Base-by-base conservation (phyloP, 371 early-diverging fungal genomes). In the Mucor piriformis region DNA sequence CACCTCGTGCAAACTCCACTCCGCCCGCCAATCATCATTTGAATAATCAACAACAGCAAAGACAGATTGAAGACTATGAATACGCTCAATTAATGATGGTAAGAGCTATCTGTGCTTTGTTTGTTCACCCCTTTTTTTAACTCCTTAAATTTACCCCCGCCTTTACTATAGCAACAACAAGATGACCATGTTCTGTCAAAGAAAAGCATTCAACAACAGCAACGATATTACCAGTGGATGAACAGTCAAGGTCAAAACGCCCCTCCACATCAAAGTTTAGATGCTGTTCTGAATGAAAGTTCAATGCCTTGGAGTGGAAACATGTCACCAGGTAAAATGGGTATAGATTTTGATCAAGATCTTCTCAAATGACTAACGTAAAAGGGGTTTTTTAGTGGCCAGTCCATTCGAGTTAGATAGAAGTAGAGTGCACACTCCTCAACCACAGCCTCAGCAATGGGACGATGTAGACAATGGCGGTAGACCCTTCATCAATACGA, bases 1-100 rank as follows among this genome's bases (percentile, higher is more conserved):
- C 73, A 50, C 73, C 69, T 49, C 63, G 76, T 50, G 70, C 76
- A 27, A 76, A 72, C 56, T 76, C 76, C 8, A 76, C 76, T 50
- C 76, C 76, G 35, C 76, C 76, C 52, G 54, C 66, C 18, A 66
- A 66, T 48, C 66, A 63, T n/a, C 59, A 54, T 25, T 42, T 33
- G 23, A 50, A 54, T 35, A 54, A 53, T 21, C 46, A 51, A 7
- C 56, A 54, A n/a, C 56, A 51, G 25, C 53, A 53, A 25, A 34
- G 59, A 23, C 57, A 60, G 29, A 47, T 68, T 46, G 61, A 57
- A 42, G 64, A 62, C n/a, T 54, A 72, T 16, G 72, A 72, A 10
- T 72, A 69, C 34, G 56, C 25, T 16, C 60, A 60, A 38, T 23
- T 76, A 20, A 8, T 70, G 12, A 24, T 46, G 46, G 46, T 21